These are phyloP conservation scores for Alternaria consortialis DNA, from an alignment of 2,329 filamentous ascomycete genomes.

Conservation along the genomic window DNA sequence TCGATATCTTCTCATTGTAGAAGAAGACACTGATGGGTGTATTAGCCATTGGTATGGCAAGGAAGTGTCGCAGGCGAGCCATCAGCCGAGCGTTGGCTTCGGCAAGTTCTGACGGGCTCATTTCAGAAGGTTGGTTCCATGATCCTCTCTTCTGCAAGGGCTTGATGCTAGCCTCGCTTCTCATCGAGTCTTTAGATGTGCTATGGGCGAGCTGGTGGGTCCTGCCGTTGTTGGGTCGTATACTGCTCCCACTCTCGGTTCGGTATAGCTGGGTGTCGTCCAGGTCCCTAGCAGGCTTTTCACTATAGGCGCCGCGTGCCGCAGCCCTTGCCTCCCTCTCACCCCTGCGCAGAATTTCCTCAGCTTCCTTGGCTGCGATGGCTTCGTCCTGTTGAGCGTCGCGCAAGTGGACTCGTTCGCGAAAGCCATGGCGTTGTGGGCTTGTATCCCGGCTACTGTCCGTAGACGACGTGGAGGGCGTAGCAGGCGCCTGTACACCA, in stretches of 20 bases:
- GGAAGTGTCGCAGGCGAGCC: constrained; percentile 85
- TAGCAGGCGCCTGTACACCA: constrained; percentile 76
- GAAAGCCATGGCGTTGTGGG: constrained; percentile 48
- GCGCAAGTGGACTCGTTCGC: constrained; percentile 57
- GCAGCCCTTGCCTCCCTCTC: constrained; percentile 76
- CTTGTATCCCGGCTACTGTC: constrained; percentile 59
- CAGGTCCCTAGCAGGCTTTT: constrained; percentile 63
- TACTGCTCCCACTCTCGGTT: constrained; percentile 44
- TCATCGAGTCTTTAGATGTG: constrained; percentile 39
- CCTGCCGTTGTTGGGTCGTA: constrained; percentile 30
- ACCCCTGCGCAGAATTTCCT: constrained; percentile 76
- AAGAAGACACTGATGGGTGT: constrained; percentile 92
- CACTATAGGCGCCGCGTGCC: constrained; percentile 76
- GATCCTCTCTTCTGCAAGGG: constrained; percentile 59
- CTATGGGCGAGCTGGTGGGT: constrained; percentile 36
- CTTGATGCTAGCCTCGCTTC: constrained; percentile 41
- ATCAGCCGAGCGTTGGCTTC: constrained; percentile 88
- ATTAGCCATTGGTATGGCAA: constrained; percentile 81
- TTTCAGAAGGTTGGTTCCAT: constrained; percentile 64
- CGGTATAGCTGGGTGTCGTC: constrained; percentile 53
- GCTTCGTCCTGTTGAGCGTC: constrained; percentile 67
- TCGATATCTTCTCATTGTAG: constrained; percentile 84
- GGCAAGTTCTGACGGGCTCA: constrained; percentile 78
- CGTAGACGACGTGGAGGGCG: constrained; percentile 38
- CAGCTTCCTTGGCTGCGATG: constrained; percentile 76